These are phyloP conservation scores for Macaranga tanarius DNA, from an alignment of 441 rosid genomes.

Conservation along the genomic window DNA sequence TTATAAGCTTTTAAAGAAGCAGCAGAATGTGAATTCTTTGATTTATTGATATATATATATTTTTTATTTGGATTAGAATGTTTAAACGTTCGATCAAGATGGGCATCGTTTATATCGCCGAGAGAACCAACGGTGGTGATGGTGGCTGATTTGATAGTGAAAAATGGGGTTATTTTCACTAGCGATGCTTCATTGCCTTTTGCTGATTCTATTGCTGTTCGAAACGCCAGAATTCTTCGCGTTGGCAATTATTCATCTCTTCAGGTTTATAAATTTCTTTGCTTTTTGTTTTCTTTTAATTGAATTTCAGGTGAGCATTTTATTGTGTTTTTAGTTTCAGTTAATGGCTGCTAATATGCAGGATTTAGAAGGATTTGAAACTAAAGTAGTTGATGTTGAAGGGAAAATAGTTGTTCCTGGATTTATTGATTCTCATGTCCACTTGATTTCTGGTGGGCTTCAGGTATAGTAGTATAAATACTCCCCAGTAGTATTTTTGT, in stretches of 20 bases:
- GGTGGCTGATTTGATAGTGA: conserved; percentile 48
- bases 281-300: background rate
- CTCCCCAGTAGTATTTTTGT: background rate
- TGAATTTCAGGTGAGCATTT: background rate
- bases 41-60: conserved; percentile 9
- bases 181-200: conserved; percentile 60
- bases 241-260: conserved; percentile 62
- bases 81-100: conserved; percentile 37
- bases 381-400: conserved; percentile 60
- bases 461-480: conserved; percentile 43
- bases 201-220: conserved; percentile 77
- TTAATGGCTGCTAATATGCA: conserved; percentile 26
- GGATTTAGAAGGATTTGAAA: conserved; percentile 54
- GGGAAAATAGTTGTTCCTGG: conserved; percentile 87
- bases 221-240: conserved; percentile 65
- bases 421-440: conserved; percentile 91
- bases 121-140: conserved; percentile 48
- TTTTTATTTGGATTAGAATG: conserved; percentile 40
- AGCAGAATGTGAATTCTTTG: background rate
- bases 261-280: conserved; percentile 42
- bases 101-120: conserved; percentile 27
- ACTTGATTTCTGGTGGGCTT: conserved; percentile 64
- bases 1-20: background rate
- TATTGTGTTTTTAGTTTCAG: background rate
- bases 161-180: conserved; percentile 74